Base-by-base conservation (phyloP, 163 green algal species). In the Chlamydomonas reinhardtii region DNA sequence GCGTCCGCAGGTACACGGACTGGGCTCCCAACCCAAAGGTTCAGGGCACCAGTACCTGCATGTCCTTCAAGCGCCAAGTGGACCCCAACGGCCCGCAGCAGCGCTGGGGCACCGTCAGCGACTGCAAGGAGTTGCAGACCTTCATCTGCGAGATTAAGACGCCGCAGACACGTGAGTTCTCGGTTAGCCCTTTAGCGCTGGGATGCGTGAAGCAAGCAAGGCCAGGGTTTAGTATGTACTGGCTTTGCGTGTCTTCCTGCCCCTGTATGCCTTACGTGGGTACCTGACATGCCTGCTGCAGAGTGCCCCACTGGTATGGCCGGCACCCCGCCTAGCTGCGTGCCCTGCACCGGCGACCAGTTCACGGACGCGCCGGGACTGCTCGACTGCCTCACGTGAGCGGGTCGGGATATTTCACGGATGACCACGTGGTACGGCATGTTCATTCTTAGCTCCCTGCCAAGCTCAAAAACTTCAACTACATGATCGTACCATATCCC, bases 131-230 rank as follows among this genome's bases (percentile, higher is more conserved):
- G 22, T 3, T 39, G 27, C 76, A 73, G 6, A 73, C 34, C 61
- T 83, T 83, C 35, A 37, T 83, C 8, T 83, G 76, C 76, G 32
- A 83, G 35, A n/a, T 43, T 12, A 74, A 14, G 1, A 72, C n/a
- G 48, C 54, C 70, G 8, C 14, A 39, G 66, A n/a, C 39, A n/a
- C 31, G 66, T 73, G 66, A 2, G 66, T 17, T 9, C 39, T 48
- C 8, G 39, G 39, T n/a, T n/a, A n/a, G n/a, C n/a, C n/a, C n/a
- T n/a, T n/a, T n/a, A n/a, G n/a, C n/a, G n/a, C n/a, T n/a, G n/a
- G n/a, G n/a, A n/a, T n/a, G n/a, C n/a, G n/a, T n/a, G n/a, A 48
- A 48, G 39, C 39, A 48, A 48, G 39, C 39, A n/a, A n/a, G n/a
- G n/a, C n/a, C n/a, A n/a, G n/a, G n/a, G n/a, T n/a, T n/a, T n/a